Evolutionary conservation across 2,329 filamentous ascomycete species (phyloP), one percentile per base, ranked within the genome.

Genomic region (Fusarium torulosum): DNA sequence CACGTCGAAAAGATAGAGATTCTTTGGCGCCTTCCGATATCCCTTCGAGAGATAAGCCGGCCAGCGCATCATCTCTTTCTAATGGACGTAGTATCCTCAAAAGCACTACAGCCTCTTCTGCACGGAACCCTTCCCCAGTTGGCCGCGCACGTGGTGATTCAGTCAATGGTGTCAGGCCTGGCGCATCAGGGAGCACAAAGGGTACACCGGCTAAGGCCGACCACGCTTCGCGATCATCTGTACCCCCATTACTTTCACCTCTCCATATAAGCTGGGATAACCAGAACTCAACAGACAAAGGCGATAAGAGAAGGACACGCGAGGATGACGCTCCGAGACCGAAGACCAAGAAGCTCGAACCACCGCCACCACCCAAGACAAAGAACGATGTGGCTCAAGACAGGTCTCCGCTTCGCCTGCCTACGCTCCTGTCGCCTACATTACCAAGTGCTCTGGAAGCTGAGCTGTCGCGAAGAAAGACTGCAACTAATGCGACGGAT

Each of bases 191-290:
- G 29, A 80, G 71, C 67, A 79, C 73, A 29, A 78, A 77, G 55
- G 72, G 71, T 43, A 75, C 77, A 7, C 77, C 81, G 14, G 79
- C 71, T 61, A 82, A 82, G 69, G 47, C 73, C 20, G 81, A 83
- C 20, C 65, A 71, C 13, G 71, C 74, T 13, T 71, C 77, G 3
- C 83, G 81, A 64, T 66, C 80, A 25, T 75, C 76, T 23, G 78
- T 88, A 8, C 86, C 86, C 10, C 83, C 82, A 4, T 70, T 88
- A 29, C 72, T 88, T 15, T 88, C 86, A 1, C 86, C 86, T 2
- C 75, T 86, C 1, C 81, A 80, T 35, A 77, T 86, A 13, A 79
- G 78, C 37, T 78, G 84, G 25, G 81, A 82, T 33, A 78, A 79
- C 20, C 79, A 79, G 27, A 78, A 81, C 8, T 53, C 69, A 4